Conservation (phyloP, 495 filamentous ascomycete species). For the Pseudomonodictys pantanalensis region DNA sequence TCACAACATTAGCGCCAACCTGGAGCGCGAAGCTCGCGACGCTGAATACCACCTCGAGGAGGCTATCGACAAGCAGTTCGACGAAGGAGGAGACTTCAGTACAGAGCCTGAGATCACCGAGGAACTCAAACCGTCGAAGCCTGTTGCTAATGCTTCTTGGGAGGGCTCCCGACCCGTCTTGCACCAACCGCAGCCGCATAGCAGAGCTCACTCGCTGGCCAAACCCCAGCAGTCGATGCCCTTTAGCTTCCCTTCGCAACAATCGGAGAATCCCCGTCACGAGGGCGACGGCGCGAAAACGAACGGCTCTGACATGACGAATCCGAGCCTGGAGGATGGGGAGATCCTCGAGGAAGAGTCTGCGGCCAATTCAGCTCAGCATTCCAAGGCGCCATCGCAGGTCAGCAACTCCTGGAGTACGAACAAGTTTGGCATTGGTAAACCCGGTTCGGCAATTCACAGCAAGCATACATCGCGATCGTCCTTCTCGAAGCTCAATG, state of each 20-base stretch:
- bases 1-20: conserved; percentile 65
- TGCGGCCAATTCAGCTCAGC: conserved; percentile 16
- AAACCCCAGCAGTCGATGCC: conserved; percentile 27
- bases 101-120: conserved; percentile 37
- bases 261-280: conserved; percentile 20
- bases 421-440: conserved; percentile 38
- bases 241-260: conserved; percentile 18
- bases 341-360: background rate
- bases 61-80: conserved; percentile 66
- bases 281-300: conserved; percentile 32
- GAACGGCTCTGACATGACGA: conserved; percentile 31
- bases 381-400: conserved; percentile 32
- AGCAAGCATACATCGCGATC: conserved; percentile 59
- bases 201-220: conserved; percentile 44
- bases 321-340: conserved; percentile 30
- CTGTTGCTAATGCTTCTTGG: conserved; percentile 43
- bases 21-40: conserved; percentile 83
- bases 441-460: conserved; percentile 25
- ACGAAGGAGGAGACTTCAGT: conserved; percentile 55
- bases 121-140: conserved; percentile 23
- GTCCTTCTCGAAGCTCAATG: conserved; percentile 77
- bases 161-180: conserved; percentile 42
- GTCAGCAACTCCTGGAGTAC: conserved; percentile 54
- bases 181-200: conserved; percentile 62
- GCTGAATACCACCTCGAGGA: conserved; percentile 79